phyloP scores from a whole-genome alignment of 805 yeast species.

The Nakazawaea sp. region DNA sequence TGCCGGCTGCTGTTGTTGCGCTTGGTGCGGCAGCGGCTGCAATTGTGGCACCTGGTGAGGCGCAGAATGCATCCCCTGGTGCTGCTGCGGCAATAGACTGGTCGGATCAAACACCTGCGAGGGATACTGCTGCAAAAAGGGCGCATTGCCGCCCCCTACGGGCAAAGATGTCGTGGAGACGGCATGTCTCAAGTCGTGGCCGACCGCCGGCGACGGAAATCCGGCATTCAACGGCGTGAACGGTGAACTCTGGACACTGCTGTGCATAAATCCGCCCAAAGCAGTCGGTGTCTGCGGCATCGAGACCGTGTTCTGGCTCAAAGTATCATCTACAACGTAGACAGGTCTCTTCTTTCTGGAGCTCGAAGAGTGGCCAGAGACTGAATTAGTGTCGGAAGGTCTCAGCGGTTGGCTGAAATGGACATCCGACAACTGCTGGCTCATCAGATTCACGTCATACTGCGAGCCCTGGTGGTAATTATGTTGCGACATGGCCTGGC shows the following conservation, averaged over 20 bases:
- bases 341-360: constrained; percentile 9
- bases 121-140: constrained; percentile 4
- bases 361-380: background rate
- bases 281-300: constrained; percentile 3
- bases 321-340: constrained; percentile 10
- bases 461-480: no score
- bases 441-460: constrained; percentile 3
- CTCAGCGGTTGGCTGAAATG: background rate
- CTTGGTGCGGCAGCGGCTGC: background rate
- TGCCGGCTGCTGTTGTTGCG: background rate
- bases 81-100: constrained; percentile 5
- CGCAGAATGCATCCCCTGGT: background rate
- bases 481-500: no score
- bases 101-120: constrained; percentile 8
- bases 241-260: background rate
- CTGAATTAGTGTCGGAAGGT: background rate
- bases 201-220: background rate
- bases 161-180: constrained; percentile 8
- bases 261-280: background rate
- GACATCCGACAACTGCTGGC: background rate
- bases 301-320: background rate
- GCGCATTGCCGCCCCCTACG: background rate
- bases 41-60: background rate
- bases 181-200: background rate
- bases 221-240: constrained; percentile 1